Base-by-base conservation (phyloP, 129 eudicot species). In the Pittosporum tobira region DNA sequence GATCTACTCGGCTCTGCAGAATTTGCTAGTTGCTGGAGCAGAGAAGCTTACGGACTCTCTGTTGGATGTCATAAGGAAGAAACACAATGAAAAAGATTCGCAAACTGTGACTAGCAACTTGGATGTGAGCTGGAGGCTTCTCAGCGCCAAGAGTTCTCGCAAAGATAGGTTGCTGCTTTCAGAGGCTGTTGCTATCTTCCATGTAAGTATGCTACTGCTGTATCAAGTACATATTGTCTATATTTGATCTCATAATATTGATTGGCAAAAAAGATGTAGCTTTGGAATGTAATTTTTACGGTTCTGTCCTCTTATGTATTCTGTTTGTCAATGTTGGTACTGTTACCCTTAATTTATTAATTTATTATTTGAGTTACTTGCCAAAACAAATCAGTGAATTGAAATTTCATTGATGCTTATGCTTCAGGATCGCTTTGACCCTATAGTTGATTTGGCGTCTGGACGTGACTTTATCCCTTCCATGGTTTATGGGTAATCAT, bases 381-480 rank as follows among this genome's bases (percentile, higher is more conserved):
- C 40, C 40, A 34, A 34, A 34, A 40, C n/a, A 12, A 12, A 4
- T 52, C 28, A 14, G n/a, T 52, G 58, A 16, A 51, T 13, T 15
- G 5, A 49, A 48, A 16, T 57, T 51, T 34, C 6, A 14, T 22
- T 20, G 8, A 12, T 51, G 51, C 54, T 65, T 11, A 52, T 61
- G 36, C 16, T 70, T 58, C 80, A 93, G 99, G 99, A 87, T 56
- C 63, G 80, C 44, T 93, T 93, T 73, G 80, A 82, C 61, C 96
- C 99, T 51, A 93, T 93, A 57, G 73, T 93, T 61, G 99, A 93
- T 71, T 65, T 73, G 38, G 79, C 65, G 46, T 74, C 82, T 72
- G 96, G 99, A 20, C 85, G 84, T 20, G 99, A 93, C 69, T 83
- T 87, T 52, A 87, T 93, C 60, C 94, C 96, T 1, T 74, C 96